Evolutionary conservation across 169 alveolate species (phyloP).

Genomic region (Plasmodium coatneyi): DNA sequence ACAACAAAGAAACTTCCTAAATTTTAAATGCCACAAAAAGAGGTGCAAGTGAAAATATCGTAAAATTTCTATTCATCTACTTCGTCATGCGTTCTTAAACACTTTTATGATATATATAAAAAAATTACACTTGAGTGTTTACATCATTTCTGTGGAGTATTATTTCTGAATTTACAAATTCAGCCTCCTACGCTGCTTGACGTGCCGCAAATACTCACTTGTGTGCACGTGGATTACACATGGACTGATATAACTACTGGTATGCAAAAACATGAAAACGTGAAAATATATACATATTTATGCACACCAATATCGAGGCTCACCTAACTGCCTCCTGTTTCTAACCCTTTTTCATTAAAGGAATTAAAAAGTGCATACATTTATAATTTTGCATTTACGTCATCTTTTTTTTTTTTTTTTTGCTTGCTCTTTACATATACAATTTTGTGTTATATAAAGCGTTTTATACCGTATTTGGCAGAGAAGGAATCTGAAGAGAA

Average conservation of each 20-base stretch:
- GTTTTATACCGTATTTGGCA: constrained; percentile 3
- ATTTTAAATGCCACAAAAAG: background rate
- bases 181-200: background rate
- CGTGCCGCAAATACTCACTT: background rate
- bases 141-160: background rate
- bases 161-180: constrained; percentile 13
- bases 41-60: background rate
- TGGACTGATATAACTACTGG: background rate
- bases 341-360: background rate
- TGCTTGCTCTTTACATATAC: background rate
- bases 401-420: background rate
- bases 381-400: background rate
- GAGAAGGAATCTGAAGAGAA: constrained; percentile 7
- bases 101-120: background rate
- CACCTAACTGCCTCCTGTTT: background rate
- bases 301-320: background rate
- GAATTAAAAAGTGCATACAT: background rate
- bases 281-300: background rate
- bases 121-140: background rate
- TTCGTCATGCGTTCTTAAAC: background rate
- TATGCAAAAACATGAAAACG: background rate
- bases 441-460: background rate
- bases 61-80: background rate
- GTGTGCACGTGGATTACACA: background rate
- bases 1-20: background rate